Evolutionary conservation across 495 filamentous ascomycete species (phyloP), one percentile per base, ranked within the genome.

Genomic region (Neurospora sp.): DNA sequence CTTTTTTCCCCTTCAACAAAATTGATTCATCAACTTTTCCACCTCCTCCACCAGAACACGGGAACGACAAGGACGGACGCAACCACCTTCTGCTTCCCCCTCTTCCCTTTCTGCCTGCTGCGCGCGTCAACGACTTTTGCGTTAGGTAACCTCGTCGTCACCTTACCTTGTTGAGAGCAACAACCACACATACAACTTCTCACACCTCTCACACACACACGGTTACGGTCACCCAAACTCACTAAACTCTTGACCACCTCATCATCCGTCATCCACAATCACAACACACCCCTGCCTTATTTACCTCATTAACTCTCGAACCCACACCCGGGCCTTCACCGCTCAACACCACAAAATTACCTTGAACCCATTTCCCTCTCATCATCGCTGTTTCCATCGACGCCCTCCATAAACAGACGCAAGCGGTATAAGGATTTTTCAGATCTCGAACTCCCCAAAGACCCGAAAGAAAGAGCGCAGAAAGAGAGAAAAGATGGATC

Each of bases 401-500:
- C 54, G 54, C 27, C 54, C 54, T 18, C 54, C 54, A 35, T 62
- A 62, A 62, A 35, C 54, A 14, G 27, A 31, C 54, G 54, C 54
- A 62, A 27, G 54, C 54, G 23, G 14, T 35, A 18, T 62, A 8
- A 8, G 16, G 54, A 7, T 18, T 31, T 35, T 2, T 35, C 27
- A 9, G 12, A 35, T 35, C 6, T 62, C 1, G 6, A 35, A 18
- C 14, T 18, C 4, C 14, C 2, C 12, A 35, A 35, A 31, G 7
- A 1, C 2, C 23, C 5, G 12, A 62, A 35, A 62, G 27, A 18
- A 62, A 62, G 23, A 62, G 27, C 54, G 54, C 54, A 62, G 54
- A 62, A 66, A n/a, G 14, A 35, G 42, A 69, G 23, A 42, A 10
- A 69, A 42, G 41, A 78, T 78, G 76, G 75, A 73, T 23, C 66